Percentiles rank a stretch among this genome's conserved stretches.
These are phyloP conservation scores for Coemansia sp. DNA, from an alignment of 192 early-diverging fungal genomes.

Conservation along the genomic window DNA sequence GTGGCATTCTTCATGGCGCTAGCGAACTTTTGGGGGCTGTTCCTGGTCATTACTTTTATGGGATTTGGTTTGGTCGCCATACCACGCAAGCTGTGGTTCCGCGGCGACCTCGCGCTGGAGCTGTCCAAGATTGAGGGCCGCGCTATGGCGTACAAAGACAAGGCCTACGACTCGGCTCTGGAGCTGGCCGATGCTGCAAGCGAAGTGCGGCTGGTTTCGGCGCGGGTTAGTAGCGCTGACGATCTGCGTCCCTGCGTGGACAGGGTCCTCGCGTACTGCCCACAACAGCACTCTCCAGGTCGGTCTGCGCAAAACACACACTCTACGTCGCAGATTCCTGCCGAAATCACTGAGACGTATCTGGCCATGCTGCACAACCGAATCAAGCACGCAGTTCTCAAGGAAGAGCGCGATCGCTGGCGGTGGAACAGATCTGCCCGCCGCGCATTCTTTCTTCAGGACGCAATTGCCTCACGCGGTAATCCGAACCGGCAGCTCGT, in stretches of 20 bases:
- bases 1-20: constrained; percentile 85
- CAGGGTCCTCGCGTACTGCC: constrained; percentile 61
- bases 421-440: constrained; percentile 73
- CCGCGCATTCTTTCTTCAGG: constrained; percentile 81
- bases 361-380: constrained; percentile 67
- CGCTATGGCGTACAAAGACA: constrained; percentile 75
- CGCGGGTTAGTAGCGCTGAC: constrained; percentile 41
- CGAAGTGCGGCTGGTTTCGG: constrained; percentile 35
- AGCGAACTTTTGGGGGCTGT: constrained; percentile 91
- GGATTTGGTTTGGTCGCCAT: constrained; percentile 91
- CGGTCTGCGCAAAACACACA: background rate
- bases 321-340: constrained; percentile 46
- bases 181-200: constrained; percentile 68
- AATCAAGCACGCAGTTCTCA: constrained; percentile 68
- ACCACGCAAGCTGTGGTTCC: constrained; percentile 82
- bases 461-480: constrained; percentile 70
- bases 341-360: constrained; percentile 61
- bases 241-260: constrained; percentile 65
- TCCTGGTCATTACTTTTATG: constrained; percentile 85
- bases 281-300: constrained; percentile 11
- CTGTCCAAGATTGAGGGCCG: constrained; percentile 66
- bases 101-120: constrained; percentile 61
- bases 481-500: constrained; percentile 64
- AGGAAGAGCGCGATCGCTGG: constrained; percentile 75
- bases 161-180: constrained; percentile 76